These are phyloP conservation scores for Pichia sp. DNA, from an alignment of 1,139 yeast genomes.

Conservation along the genomic window DNA sequence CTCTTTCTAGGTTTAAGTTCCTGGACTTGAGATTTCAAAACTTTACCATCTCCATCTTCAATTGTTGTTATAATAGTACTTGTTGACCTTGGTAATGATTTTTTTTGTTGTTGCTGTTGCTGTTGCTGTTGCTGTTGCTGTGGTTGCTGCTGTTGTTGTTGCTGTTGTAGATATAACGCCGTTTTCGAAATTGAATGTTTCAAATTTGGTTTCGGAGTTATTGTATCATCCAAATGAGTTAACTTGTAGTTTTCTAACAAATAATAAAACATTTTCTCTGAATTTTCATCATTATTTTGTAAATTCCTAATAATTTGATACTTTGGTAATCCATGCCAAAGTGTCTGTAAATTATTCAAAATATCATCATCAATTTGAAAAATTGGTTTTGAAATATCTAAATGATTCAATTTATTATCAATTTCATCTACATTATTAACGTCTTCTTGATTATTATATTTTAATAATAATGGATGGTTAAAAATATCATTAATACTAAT, in stretches of 20 bases:
- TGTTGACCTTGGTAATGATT: conserved; percentile 29
- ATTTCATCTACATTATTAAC: conserved; percentile 8
- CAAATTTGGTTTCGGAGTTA: conserved; percentile 2
- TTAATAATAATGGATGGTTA: conserved; percentile 65
- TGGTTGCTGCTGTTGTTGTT: not conserved
- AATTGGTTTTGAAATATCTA: conserved; percentile 25
- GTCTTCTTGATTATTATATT: conserved; percentile 32
- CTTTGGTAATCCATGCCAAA: conserved; percentile 68
- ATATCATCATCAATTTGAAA: conserved; percentile 52
- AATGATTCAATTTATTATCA: conserved; percentile 33
- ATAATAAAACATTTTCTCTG: conserved; percentile 74
- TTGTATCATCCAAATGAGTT: conserved; percentile 29
- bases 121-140: not conserved
- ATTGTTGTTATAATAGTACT: conserved; percentile 41
- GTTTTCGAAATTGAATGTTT: conserved; percentile 10
- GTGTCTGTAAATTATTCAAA: conserved; percentile 58
- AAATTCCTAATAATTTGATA: conserved; percentile 50
- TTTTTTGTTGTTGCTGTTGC: not conserved
- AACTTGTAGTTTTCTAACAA: conserved; percentile 51
- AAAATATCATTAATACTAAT: conserved; percentile 72
- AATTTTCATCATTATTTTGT: conserved; percentile 50
- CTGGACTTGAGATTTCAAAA: conserved; percentile 22
- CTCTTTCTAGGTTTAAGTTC: conserved; percentile 15
- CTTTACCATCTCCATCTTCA: conserved; percentile 33
- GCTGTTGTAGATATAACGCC: not conserved